phyloP scores from a whole-genome alignment of 2,329 filamentous ascomycete genomes.

The Ceratocystis diversiconidia region DNA sequence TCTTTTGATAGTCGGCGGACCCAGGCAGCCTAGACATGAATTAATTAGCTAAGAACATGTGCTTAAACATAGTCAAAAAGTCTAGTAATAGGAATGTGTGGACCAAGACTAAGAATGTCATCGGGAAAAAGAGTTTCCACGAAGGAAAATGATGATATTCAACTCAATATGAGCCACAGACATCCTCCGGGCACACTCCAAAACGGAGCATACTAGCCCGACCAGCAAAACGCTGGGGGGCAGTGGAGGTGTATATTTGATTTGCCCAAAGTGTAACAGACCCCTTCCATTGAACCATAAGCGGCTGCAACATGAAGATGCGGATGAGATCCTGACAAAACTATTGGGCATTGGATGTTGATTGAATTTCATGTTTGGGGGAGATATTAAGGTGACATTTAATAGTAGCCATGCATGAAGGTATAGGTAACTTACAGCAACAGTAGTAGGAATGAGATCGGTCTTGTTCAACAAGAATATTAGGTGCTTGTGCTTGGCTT shows the following conservation, averaged over 20 bases:
- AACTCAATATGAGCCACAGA: conserved; percentile 92
- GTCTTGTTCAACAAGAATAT: conserved; percentile 33
- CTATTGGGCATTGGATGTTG: conserved; percentile 41
- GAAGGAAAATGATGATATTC: conserved; percentile 58
- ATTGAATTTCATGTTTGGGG: neutral
- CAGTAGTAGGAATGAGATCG: conserved; percentile 79
- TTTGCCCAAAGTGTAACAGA: conserved; percentile 99
- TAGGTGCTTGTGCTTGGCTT: conserved; percentile 92
- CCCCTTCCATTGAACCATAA: conserved; percentile 57
- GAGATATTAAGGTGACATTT: conserved; percentile 10
- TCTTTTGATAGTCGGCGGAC: conserved; percentile 78
- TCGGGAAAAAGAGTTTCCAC: conserved; percentile 40
- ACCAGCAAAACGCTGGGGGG: conserved; percentile 27
- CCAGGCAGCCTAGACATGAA: conserved; percentile 61
- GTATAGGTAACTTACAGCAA: conserved; percentile 63
- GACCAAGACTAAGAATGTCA: conserved; percentile 98
- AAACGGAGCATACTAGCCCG: conserved; percentile 69
- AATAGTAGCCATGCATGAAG: neutral
- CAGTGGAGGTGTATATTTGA: conserved; percentile 42
- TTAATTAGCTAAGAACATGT: conserved; percentile 20
- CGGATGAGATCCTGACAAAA: conserved; percentile 64
- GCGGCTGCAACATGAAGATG: conserved; percentile 15
- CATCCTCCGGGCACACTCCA: conserved; percentile 63
- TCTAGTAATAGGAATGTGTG: conserved; percentile 44
- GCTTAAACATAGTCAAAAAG: conserved; percentile 17